These are phyloP conservation scores for Aspergillus panamensis DNA, from an alignment of 495 filamentous ascomycete species.

Conservation along the genomic window DNA sequence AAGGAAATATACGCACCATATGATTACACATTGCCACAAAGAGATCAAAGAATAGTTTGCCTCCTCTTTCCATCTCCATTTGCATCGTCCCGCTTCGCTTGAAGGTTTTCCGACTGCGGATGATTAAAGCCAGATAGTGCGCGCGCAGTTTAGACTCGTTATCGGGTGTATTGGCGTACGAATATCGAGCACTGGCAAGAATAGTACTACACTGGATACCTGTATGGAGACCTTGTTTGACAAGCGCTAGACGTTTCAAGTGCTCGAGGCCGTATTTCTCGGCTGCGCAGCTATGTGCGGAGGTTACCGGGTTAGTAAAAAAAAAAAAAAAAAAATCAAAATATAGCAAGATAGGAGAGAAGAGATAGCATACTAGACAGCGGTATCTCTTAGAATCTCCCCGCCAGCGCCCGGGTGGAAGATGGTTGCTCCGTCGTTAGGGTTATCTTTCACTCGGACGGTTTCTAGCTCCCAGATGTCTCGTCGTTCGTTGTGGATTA, in stretches of 20 bases:
- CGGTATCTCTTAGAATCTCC: conserved; percentile 78
- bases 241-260: conserved; percentile 75
- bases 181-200: conserved; percentile 75
- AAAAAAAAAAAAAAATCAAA: background rate
- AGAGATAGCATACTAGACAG: conserved; percentile 60
- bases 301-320: background rate
- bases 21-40: conserved; percentile 93
- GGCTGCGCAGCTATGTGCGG: conserved; percentile 61
- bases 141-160: conserved; percentile 83
- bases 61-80: conserved; percentile 84
- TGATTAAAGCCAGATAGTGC: conserved; percentile 90
- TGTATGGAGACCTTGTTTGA: conserved; percentile 80
- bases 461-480: conserved; percentile 72
- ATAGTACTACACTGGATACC: conserved; percentile 84
- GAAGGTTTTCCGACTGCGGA: conserved; percentile 77
- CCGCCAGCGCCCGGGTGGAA: conserved; percentile 62
- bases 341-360: background rate
- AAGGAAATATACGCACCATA: conserved; percentile 48
- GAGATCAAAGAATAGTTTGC: conserved; percentile 85
- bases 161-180: conserved; percentile 85
- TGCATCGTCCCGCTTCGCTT: conserved; percentile 97
- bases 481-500: conserved; percentile 64
- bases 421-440: conserved; percentile 58
- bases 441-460: conserved; percentile 32
- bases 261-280: conserved; percentile 76